Evolutionary conservation across 129 eudicot genomes (phyloP).

Genomic region (Chrysanthemum makinoi): DNA sequence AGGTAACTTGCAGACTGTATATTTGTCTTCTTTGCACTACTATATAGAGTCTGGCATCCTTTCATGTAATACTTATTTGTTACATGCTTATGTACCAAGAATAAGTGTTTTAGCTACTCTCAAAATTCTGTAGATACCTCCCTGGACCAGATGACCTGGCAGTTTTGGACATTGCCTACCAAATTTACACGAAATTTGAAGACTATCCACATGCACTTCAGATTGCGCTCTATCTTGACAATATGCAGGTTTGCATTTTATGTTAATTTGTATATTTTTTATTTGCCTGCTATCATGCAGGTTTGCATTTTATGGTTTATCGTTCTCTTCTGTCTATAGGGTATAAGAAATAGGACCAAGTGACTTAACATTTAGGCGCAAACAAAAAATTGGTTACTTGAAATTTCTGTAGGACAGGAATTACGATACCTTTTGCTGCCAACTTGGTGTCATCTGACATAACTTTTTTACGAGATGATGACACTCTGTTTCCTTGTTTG

Average conservation of each 20-base stretch:
- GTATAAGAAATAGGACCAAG: too few relatives aligned
- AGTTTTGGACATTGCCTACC: conserved; percentile 81
- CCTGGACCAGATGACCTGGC: conserved; percentile 91
- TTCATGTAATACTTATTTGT: background rate
- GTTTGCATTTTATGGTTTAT: background rate
- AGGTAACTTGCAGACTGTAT: conserved; percentile 38
- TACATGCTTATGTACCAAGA: conserved; percentile 5
- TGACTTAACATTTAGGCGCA: too few relatives aligned
- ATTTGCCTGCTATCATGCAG: conserved; percentile 1
- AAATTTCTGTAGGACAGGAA: too few relatives aligned
- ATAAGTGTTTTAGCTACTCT: conserved; percentile 12
- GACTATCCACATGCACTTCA: conserved; percentile 87
- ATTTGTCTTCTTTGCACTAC: conserved; percentile 8
- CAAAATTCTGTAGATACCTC: conserved; percentile 65
- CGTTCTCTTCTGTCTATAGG: background rate
- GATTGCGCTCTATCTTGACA: conserved; percentile 78
- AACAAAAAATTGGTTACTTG: too few relatives aligned
- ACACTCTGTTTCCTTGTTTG: background rate
- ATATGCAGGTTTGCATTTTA: conserved; percentile 57
- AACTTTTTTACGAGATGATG: background rate
- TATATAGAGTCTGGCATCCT: background rate
- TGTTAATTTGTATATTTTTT: background rate
- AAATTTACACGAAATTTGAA: conserved; percentile 64
- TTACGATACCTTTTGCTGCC: background rate
- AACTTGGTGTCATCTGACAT: background rate